Conservation (phyloP, 192 early-diverging fungal species). For the Cladochytrium replicatum region DNA sequence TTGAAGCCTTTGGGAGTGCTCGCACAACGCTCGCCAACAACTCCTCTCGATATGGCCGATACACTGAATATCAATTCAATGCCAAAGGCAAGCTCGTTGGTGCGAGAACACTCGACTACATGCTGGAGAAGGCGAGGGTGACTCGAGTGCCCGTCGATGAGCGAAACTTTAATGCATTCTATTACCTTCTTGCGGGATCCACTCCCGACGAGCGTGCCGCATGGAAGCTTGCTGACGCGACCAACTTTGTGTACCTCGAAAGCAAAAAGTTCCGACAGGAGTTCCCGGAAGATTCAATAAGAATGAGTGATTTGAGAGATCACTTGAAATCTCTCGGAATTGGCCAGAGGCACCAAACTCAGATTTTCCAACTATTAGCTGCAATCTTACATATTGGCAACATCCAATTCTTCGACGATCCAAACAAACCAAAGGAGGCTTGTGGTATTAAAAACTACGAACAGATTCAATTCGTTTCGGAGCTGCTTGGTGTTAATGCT, state of each 20-base stretch:
- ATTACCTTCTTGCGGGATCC: slow-evolving; percentile 63
- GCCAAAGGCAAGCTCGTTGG: slow-evolving; percentile 63
- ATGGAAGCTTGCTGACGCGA: slow-evolving; percentile 51
- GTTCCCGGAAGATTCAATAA: slow-evolving; percentile 6
- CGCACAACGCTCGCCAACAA: slow-evolving; percentile 49
- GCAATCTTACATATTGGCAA: slow-evolving; percentile 85
- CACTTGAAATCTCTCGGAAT: slow-evolving; percentile 22
- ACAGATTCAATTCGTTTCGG: slow-evolving; percentile 50
- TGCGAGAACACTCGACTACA: slow-evolving; percentile 56
- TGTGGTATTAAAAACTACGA: slow-evolving; percentile 59
- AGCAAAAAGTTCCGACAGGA: background rate
- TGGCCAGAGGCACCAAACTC: slow-evolving; percentile 41
- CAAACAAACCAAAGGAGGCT: slow-evolving; percentile 39
- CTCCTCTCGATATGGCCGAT: slow-evolving; percentile 57
- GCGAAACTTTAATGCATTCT: slow-evolving; percentile 88
- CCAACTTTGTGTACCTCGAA: slow-evolving; percentile 13
- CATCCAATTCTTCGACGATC: slow-evolving; percentile 48
- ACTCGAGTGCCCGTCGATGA: slow-evolving; percentile 36
- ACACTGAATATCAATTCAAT: slow-evolving; percentile 70
- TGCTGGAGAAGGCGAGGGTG: slow-evolving; percentile 67
- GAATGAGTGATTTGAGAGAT: slow-evolving; percentile 5
- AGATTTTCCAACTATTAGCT: slow-evolving; percentile 62
- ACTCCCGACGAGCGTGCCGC: slow-evolving; percentile 48
- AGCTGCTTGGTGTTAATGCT: slow-evolving; percentile 62
- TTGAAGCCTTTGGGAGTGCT: slow-evolving; percentile 72